Base-by-base conservation (phyloP, 2,329 filamentous ascomycete species). In the Mycosphaerella sp. region DNA sequence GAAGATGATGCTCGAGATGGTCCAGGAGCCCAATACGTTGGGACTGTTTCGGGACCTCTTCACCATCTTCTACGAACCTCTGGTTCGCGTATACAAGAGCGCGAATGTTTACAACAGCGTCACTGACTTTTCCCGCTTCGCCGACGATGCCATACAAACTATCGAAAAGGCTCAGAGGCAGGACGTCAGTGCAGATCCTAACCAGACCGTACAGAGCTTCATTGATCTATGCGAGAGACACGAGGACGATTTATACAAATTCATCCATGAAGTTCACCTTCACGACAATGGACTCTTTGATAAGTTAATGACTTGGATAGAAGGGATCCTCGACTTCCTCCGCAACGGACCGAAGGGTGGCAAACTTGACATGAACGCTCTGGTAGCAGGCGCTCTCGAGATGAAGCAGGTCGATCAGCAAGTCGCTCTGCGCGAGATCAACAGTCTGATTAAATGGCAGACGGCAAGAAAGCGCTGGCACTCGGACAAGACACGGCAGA, bases 21-120 rank as follows among this genome's bases (percentile, higher is more conserved):
- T 98, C 46, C 90, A 97, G 71, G 91, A 98, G 73, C 89, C 93
- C 0, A 90, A 91, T n/a, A 97, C 93, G 0, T 77, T 98, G n/a
- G 86, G 94, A 66, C 79, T 98, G 25, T 93, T 98, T 78, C 83
- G 89, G 42, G 93, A 98, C 64, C 78, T 98, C 18, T 97, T 98
- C 69, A 95, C 89, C 30, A 97, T 98, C 66, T 98, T 98, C 73
- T 98, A 98, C 71, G 93, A 98, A 67, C 93, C 93, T 0, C 82
- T 98, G 17, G 89, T 98, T 13, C 81, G 93, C 42, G 93, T 98
- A 0, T 98, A 98, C 77, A 98, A 97, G 72, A 95, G 90, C 16
- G 93, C 93, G 58, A 98, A 97, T 62, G 91, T 98, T 21, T 97
- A 97, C 76, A 93, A 84, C 74, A 94, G 87, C 66, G 91, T 98